phyloP scores from a whole-genome alignment of 2,329 filamentous ascomycete genomes.

The Knufia fluminis region DNA sequence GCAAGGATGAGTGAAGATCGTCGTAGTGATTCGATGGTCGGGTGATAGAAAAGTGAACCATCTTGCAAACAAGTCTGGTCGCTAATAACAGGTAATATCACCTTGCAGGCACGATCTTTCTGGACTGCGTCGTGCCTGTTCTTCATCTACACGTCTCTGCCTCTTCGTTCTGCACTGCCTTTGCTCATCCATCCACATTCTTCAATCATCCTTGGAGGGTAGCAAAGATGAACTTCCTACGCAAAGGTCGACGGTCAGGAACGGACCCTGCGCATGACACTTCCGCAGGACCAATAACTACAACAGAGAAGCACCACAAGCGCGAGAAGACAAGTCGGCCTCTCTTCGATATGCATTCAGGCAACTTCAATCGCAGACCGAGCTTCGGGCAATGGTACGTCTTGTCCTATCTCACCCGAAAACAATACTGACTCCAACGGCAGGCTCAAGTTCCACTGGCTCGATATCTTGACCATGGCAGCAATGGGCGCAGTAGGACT shows the following conservation, averaged over 20 bases:
- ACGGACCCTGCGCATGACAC: neutral
- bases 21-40: too few relatives aligned
- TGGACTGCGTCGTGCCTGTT: too few relatives aligned
- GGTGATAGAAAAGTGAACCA: too few relatives aligned
- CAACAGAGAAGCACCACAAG: constrained; percentile 3
- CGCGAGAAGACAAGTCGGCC: neutral
- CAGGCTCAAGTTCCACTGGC: constrained; percentile 45
- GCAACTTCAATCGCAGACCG: constrained; percentile 44
- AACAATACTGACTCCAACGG: neutral
- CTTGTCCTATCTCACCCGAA: neutral
- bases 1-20: too few relatives aligned
- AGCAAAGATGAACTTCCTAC: constrained; percentile 1
- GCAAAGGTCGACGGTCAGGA: neutral
- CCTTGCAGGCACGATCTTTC: too few relatives aligned
- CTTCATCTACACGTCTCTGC: neutral
- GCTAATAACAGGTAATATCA: too few relatives aligned
- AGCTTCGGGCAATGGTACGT: constrained; percentile 58
- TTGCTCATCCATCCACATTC: neutral
- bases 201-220: neutral
- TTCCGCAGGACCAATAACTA: neutral
- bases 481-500: constrained; percentile 57
- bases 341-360: constrained; percentile 20
- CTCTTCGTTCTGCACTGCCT: neutral
- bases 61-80: too few relatives aligned
- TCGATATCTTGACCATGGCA: constrained; percentile 60